Base-by-base conservation (phyloP, 805 yeast genomes). In the Lachancea meyersii region DNA sequence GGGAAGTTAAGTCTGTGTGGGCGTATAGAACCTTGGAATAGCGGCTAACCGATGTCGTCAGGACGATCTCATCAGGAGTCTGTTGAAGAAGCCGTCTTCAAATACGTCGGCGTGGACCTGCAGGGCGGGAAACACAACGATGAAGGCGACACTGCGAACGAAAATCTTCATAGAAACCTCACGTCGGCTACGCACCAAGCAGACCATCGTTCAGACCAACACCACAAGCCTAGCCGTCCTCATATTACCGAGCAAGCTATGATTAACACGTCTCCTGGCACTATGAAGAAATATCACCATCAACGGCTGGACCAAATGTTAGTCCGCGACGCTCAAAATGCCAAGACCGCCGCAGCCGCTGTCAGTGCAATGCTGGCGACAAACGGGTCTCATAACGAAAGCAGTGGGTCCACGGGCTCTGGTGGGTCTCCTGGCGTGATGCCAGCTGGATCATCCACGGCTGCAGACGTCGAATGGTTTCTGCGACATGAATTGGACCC, bases 1-100 rank as follows among this genome's bases (percentile, higher is more conserved):
- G 7, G 7, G 26, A 11, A 8, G 26, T 23, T 23, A 23, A 8
- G 11, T 23, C 26, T 11, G 26, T n/a, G n/a, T n/a, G n/a, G n/a
- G n/a, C n/a, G n/a, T n/a, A n/a, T n/a, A n/a, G n/a, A n/a, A n/a
- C n/a, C n/a, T n/a, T n/a, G n/a, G n/a, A n/a, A n/a, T n/a, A n/a
- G n/a, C n/a, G n/a, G n/a, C n/a, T n/a, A n/a, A n/a, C n/a, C n/a
- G 30, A 38, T 38, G 41, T 38, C 41, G 13, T 27, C 30, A 14
- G 41, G 30, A 14, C 17, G 41, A n/a, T 14, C 41, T 22, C 35
- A 41, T 24, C 63, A 63, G 35, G 68, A 63, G 30, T 65, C 72
- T 44, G 93, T 82, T 2, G 93, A 82, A 53, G 93, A 84, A 14
- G 93, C 88, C 0, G 88, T 84, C 14, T 71, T 83, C 76, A 72